Base-by-base conservation (phyloP, 2,329 filamentous ascomycete species). In the Venturia asperata region DNA sequence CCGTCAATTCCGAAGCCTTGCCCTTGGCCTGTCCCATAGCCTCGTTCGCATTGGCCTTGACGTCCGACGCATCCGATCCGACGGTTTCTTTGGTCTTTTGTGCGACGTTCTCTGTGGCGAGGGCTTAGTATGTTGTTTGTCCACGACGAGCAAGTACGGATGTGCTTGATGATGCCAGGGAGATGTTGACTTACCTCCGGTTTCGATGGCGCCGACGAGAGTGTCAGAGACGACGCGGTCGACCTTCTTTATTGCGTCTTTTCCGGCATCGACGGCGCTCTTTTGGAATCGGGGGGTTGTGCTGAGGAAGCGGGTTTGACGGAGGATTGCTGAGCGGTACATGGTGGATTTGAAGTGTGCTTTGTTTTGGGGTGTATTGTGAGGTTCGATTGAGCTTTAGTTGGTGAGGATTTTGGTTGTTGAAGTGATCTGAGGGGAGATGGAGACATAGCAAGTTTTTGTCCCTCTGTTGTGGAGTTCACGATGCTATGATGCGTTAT, bases 131-230 rank as follows among this genome's bases (percentile, higher is more conserved):
- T 13, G 45, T 27, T n/a, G n/a, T n/a, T n/a, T n/a, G n/a, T 41
- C 39, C 39, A 41, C 11, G 30, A 62, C 21, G 3, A 47, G 30
- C 58, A 64, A 41, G 42, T 6, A 34, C 6, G 30, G 3, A 34
- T 34, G 30, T 24, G 55, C 67, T 42, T 66, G 66, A 34, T 41
- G 5, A 19, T 61, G 10, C 24, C 47, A 41, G 61, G 34, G 34
- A 27, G 17, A 43, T 24, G 60, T 10, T 43, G 27, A 80, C 84
- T 66, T 82, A 87, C 85, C 80, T 67, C 83, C 82, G 70, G 80
- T 84, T 75, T 88, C 82, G 67, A 87, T 85, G 58, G 85, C 85
- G 75, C 83, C 83, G 27, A 87, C 82, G 13, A 81, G 80, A 34
- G 76, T 80, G 72, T 84, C 78, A 0, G 83, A 81, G 43, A 85